Conservation (phyloP, 176 grass and related monocot species). For the barley (Hordeum vulgare) region MorexV3_pseudomolecules_assembly NC_058519.1:544001361-544001860, state of each 20-base stretch:
- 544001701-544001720: neutral
- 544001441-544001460: neutral
- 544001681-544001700: neutral
- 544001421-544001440: neutral
- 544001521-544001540: conserved; percentile 17
- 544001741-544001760: neutral
- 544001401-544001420: neutral
- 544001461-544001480: neutral
- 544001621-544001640: neutral
- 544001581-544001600: neutral
- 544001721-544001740: neutral
- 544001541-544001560: neutral
- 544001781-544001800: neutral
- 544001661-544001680: neutral
- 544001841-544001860: no score
- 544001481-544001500: conserved; percentile 24
- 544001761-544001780: neutral
- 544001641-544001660: neutral
- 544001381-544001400: neutral
- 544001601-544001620: neutral
- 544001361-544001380: neutral
- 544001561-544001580: neutral
- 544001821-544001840: no score
- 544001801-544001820: no score
- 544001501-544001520: conserved; percentile 10